Base-by-base conservation (phyloP, 2,329 filamentous ascomycete genomes). In the Epichloe uncinata region DNA sequence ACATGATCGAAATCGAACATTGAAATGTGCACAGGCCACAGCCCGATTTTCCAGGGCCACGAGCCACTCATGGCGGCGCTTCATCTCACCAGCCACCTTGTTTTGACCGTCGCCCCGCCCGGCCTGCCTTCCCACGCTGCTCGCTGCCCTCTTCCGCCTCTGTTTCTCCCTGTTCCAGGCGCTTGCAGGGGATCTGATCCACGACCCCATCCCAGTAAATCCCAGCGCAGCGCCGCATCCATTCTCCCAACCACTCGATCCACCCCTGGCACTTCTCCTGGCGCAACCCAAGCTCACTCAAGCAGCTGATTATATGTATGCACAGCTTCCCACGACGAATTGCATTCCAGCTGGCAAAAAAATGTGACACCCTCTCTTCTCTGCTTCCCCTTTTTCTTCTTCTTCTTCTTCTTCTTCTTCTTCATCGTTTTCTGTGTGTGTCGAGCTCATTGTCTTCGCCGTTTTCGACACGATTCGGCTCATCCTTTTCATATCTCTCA, bases 1-100 rank as follows among this genome's bases (percentile, higher is more conserved):
- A 40, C 16, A 42, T 5, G 36, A 37, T 37, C 36, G 36, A 37
- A 37, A 37, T 37, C 36, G 36, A 37, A 30, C 30, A 4, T 30
- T 30, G 8, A 30, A 30, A 30, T 11, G 8, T 9, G 26, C 26
- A 30, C 26, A 30, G 26, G 26, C 26, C 35, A 37, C 26, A 30
- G 26, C 8, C 26, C 35, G n/a, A 18, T 18, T 13, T 13, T 37
- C 34, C 16, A 11, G 34, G 15, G 18, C 34, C 11, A 37, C 18
- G 22, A 26, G 34, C 48, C 42, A 50, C 16, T 43, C 47, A 18
- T 5, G 15, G 15, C 20, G 38, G 18, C 30, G 5, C 30, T 35
- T 42, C 45, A 20, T n/a, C 38, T 51, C 59, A 52, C 63, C 63
- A 66, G 63, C 61, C 61, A 57, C 63, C 58, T 55, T 53, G 57